Evolutionary conservation across 1,139 yeast genomes (phyloP).

Genomic region (Blastobotrys proliferans): DNA sequence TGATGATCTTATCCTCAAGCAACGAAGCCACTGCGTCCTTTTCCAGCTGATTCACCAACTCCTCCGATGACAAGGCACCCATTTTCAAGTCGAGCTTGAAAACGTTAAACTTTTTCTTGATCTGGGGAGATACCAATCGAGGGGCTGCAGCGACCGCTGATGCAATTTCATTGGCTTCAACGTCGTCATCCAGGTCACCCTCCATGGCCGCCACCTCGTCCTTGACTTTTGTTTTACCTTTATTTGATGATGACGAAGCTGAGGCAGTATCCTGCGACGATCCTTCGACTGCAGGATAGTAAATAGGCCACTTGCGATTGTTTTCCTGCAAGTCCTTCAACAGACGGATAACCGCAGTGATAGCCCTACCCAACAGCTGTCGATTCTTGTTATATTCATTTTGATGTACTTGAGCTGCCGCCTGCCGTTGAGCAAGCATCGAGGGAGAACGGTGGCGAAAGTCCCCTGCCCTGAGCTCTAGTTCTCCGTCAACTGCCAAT

Average conservation of each 20-base stretch:
- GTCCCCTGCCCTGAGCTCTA: constrained; percentile 10
- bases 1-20: constrained; percentile 58
- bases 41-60: constrained; percentile 53
- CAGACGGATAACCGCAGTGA: constrained; percentile 52
- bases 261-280: neutral
- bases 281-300: constrained; percentile 46
- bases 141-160: constrained; percentile 15
- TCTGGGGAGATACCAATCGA: constrained; percentile 23
- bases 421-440: constrained; percentile 28
- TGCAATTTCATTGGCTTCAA: constrained; percentile 26
- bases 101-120: constrained; percentile 46
- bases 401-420: constrained; percentile 52
- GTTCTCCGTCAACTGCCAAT: constrained; percentile 17
- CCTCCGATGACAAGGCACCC: constrained; percentile 46
- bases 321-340: constrained; percentile 49
- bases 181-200: constrained; percentile 3
- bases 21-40: constrained; percentile 61
- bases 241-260: too few species aligned
- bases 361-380: constrained; percentile 57
- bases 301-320: constrained; percentile 58
- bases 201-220: constrained; percentile 5
- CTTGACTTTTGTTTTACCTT: constrained; percentile 5
- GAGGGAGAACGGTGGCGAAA: constrained; percentile 25
- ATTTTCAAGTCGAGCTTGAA: constrained; percentile 61
- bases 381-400: constrained; percentile 66